Base-by-base conservation (phyloP, 371 early-diverging fungal species). In the Chytridium lagenaria region DNA sequence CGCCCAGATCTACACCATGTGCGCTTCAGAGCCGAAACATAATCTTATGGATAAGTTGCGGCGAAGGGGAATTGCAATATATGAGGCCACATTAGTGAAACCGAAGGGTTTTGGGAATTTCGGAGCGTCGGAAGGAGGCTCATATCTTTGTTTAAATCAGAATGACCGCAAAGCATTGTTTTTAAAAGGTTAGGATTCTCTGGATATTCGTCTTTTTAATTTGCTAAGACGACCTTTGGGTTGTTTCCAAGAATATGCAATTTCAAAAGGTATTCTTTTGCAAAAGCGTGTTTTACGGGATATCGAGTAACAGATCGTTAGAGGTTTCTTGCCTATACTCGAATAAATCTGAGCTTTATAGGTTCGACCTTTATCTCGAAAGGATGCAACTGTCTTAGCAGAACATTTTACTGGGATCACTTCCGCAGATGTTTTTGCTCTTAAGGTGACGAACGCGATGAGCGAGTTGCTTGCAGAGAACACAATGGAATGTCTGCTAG, bases 391-490 rank as follows among this genome's bases (percentile, higher is more conserved):
- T 12, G 19, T 44, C 7, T 19, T 44, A 12, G 7, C 44, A 7
- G 44, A 44, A 19, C 44, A 44, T 44, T 44, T 44, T 19, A 12
- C 12, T 19, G 7, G 12, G 19, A 44, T 12, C 7, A 44, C 12
- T 19, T 26, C 55, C 5, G 26, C 26, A 12, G 26, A 52, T 26
- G 55, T 52, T 12, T 88, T 84, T 69, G 92, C 91, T 0, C 78
- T 94, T 28, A 86, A 92, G 2, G 86, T 87, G 0, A 78, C 90
- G 33, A 87, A 90, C 39, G 89, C 90, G 19, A 88, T 86, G 71
- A 85, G 88, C 2, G 94, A 93, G 67, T 87, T 91, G 69, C 84
- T 92, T 19, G 52, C 23, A 52, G 33, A 49, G 19, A 33, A 34
- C 36, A n/a, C 52, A 28, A n/a, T 67, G 5, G 44, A 71, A n/a